Evolutionary conservation across 2,329 filamentous ascomycete species (phyloP).

Genomic region (Coniochaeta ligniaria): DNA sequence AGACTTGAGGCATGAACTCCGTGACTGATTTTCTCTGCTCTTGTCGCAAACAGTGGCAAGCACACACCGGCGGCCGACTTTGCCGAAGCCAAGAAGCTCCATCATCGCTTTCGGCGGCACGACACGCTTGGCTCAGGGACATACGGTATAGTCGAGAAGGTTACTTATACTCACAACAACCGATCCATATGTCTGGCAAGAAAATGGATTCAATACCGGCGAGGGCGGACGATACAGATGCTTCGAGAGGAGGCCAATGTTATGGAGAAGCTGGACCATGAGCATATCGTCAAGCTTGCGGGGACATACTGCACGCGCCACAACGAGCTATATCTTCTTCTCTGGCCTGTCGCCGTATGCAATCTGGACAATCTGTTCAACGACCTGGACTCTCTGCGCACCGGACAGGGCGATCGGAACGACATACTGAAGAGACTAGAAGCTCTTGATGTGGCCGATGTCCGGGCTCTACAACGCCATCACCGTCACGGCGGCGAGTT

Average conservation of each 20-base stretch:
- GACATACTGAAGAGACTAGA: slow-evolving; percentile 30
- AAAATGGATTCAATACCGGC: slow-evolving; percentile 31
- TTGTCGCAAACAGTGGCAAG: slow-evolving; percentile 17
- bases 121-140: slow-evolving; percentile 31
- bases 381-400: slow-evolving; percentile 33
- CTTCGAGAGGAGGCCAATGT: slow-evolving; percentile 37
- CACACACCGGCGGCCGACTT: slow-evolving; percentile 17
- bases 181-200: slow-evolving; percentile 34
- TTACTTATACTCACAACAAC: slow-evolving; percentile 24
- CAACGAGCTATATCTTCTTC: slow-evolving; percentile 34
- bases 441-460: slow-evolving; percentile 28
- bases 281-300: slow-evolving; percentile 39
- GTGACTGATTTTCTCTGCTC: background rate
- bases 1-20: background rate
- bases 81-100: slow-evolving; percentile 20
- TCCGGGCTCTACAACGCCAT: slow-evolving; percentile 24
- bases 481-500: background rate
- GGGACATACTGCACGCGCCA: slow-evolving; percentile 35
- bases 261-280: slow-evolving; percentile 39
- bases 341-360: slow-evolving; percentile 40
- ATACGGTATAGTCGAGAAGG: slow-evolving; percentile 36
- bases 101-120: slow-evolving; percentile 20
- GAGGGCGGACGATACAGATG: slow-evolving; percentile 29
- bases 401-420: slow-evolving; percentile 29
- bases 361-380: slow-evolving; percentile 33